These are phyloP conservation scores for Butyriboletus loyo DNA, from an alignment of 768 basidiomycete species.

Conservation along the genomic window DNA sequence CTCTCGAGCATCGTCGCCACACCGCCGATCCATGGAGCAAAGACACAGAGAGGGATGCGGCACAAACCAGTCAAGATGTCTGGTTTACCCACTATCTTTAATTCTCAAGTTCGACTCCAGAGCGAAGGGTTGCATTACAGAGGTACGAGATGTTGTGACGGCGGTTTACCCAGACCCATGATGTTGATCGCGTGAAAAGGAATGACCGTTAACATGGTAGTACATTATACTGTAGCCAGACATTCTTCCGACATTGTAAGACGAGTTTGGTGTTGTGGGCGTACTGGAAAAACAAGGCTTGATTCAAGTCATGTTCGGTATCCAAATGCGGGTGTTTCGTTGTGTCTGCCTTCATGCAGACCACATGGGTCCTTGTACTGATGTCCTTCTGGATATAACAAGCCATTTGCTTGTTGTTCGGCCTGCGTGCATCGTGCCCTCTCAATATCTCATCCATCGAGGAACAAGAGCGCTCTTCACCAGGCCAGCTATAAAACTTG, in stretches of 20 bases:
- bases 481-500: conserved; percentile 20
- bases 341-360: not conserved
- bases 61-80: too few relatives aligned
- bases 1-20: too few relatives aligned
- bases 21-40: not conserved
- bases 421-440: not conserved
- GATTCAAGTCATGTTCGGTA: not conserved
- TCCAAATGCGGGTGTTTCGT: conserved; percentile 7
- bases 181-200: not conserved
- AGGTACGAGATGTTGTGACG: not conserved
- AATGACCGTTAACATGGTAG: not conserved
- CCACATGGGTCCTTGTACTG: conserved; percentile 5
- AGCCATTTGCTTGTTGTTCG: conserved; percentile 14
- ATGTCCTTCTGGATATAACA: conserved; percentile 1
- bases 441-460: not conserved
- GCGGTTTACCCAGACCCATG: not conserved
- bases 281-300: not conserved
- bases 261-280: not conserved
- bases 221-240: not conserved
- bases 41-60: too few relatives aligned
- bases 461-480: conserved; percentile 17
- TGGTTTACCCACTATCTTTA: not conserved
- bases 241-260: not conserved
- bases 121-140: not conserved
- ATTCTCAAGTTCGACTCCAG: not conserved